Evolutionary conservation across 805 yeast genomes (phyloP), one percentile per base, ranked within the genome.

Genomic region (Kuraishia capsulata): DNA sequence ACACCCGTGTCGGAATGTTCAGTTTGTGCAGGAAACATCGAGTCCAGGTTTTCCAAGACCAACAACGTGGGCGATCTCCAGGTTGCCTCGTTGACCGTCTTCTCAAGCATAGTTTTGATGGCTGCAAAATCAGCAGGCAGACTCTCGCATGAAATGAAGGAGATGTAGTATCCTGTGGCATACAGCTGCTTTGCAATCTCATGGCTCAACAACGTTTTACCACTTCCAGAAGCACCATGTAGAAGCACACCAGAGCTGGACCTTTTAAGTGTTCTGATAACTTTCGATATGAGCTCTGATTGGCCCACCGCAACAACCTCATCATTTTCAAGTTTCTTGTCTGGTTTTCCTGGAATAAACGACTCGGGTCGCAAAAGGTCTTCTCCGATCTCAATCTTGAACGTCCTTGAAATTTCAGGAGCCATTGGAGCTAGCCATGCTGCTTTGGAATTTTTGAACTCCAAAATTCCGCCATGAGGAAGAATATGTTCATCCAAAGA

Each of bases 11-110:
- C 90, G 0, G 71, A 65, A 37, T 62, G 59, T 36, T 75, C 72
- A 20, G 63, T 61, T 45, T 81, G 89, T 2, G 81, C 81, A 0
- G 87, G 76, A 30, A 87, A 67, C 11, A 89, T 50, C 42, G 73
- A 69, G 46, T 89, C 95, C 13, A 87, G 54, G 44, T 88, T 87
- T 47, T 90, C 97, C 17, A 90, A 54, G 1, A 89, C 60, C 2
- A 90, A 52, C 2, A 87, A 59, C 1, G 89, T 66, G 0, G 97
- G 96, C 13, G 82, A 68, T 51, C 78, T 73, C 95, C 96, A 87
- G 16, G 48, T 41, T 4, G 55, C 38, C 23, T 60, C 56, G n/a
- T 44, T 40, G 74, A 72, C 39, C 75, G 76, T 41, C 59, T 70
- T 46, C 59, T 70, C 50, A 69, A 54, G 68, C 71, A 67, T 41